These are phyloP conservation scores for Daldinia concentrica DNA, from an alignment of 495 filamentous ascomycete genomes.

Conservation along the genomic window DNA sequence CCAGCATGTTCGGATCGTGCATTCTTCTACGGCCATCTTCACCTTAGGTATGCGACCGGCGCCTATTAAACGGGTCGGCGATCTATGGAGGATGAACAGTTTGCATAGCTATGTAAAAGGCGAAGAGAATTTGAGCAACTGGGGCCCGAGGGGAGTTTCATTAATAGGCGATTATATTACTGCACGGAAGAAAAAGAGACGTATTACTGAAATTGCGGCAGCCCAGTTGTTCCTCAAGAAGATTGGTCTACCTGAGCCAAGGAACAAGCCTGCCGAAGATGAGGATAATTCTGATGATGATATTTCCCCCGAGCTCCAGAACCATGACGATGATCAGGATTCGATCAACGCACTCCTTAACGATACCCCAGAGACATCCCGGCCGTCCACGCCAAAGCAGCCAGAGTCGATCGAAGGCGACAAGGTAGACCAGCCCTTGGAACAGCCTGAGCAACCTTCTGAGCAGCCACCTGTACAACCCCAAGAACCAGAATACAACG, in stretches of 20 bases:
- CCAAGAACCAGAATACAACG: conserved; percentile 57
- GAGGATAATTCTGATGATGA: conserved; percentile 56
- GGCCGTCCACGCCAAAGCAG: conserved; percentile 44
- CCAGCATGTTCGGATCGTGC: conserved; percentile 84
- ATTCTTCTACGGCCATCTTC: conserved; percentile 86
- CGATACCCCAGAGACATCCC: conserved; percentile 55
- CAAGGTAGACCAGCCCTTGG: conserved; percentile 15
- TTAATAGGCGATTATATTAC: conserved; percentile 84
- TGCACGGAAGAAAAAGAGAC: conserved; percentile 72
- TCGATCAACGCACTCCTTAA: conserved; percentile 53
- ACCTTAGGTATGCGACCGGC: conserved; percentile 84
- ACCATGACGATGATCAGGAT: conserved; percentile 45
- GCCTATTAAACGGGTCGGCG: conserved; percentile 87
- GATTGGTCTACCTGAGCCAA: conserved; percentile 50
- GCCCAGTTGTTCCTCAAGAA: conserved; percentile 73
- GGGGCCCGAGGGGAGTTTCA: conserved; percentile 89
- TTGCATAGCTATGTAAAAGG: conserved; percentile 93
- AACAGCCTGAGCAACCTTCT: conserved; percentile 21
- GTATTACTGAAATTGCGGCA: conserved; percentile 80
- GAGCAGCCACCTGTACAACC: conserved; percentile 27
- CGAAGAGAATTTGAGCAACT: conserved; percentile 82
- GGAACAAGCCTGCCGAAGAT: conserved; percentile 30
- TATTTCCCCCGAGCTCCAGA: conserved; percentile 33
- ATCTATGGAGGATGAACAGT: conserved; percentile 97
- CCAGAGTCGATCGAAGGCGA: conserved; percentile 28